phyloP scores from a whole-genome alignment of 1,139 yeast genomes.

The Blastobotrys petasosporus region DNA sequence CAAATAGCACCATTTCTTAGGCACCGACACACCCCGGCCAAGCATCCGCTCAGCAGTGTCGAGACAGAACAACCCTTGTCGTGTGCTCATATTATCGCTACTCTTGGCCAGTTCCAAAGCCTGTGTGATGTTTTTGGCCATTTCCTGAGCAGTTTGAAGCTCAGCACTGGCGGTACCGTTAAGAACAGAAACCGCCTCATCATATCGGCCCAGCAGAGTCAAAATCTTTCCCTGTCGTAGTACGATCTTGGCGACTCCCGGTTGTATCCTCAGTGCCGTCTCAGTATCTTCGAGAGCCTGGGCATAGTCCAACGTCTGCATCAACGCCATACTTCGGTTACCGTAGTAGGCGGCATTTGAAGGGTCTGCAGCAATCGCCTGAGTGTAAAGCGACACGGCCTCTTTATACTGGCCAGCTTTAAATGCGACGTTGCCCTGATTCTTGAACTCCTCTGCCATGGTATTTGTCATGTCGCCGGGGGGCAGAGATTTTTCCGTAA shows the following conservation, averaged over 20 bases:
- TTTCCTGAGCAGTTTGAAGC: slow-evolving; percentile 32
- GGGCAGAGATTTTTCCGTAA: too few relatives aligned
- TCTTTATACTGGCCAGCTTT: slow-evolving; percentile 33
- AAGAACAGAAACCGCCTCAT: slow-evolving; percentile 31
- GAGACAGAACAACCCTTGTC: slow-evolving; percentile 34
- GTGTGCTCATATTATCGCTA: slow-evolving; percentile 18
- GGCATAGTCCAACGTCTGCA: slow-evolving; percentile 52
- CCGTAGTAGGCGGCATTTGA: slow-evolving; percentile 48
- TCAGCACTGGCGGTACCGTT: slow-evolving; percentile 29
- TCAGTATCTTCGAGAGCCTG: slow-evolving; percentile 51
- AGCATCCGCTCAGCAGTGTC: slow-evolving; percentile 36
- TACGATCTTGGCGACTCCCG: slow-evolving; percentile 33
- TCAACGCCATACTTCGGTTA: slow-evolving; percentile 74
- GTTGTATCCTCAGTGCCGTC: slow-evolving; percentile 32
- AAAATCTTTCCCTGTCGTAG: slow-evolving; percentile 35
- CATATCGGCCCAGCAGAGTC: slow-evolving; percentile 33
- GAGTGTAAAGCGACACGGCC: slow-evolving; percentile 34
- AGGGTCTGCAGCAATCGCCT: slow-evolving; percentile 37
- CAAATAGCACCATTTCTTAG: slow-evolving; percentile 34
- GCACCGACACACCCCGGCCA: slow-evolving; percentile 33
- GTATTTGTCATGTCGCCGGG: slow-evolving; percentile 7
- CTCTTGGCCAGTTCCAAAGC: slow-evolving; percentile 28
- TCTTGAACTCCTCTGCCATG: slow-evolving; percentile 31
- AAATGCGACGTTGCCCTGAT: slow-evolving; percentile 36
- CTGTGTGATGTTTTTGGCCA: slow-evolving; percentile 32